These are phyloP conservation scores for Trichoderma virens DNA, from an alignment of 495 filamentous ascomycete species.

Conservation along the genomic window DNA sequence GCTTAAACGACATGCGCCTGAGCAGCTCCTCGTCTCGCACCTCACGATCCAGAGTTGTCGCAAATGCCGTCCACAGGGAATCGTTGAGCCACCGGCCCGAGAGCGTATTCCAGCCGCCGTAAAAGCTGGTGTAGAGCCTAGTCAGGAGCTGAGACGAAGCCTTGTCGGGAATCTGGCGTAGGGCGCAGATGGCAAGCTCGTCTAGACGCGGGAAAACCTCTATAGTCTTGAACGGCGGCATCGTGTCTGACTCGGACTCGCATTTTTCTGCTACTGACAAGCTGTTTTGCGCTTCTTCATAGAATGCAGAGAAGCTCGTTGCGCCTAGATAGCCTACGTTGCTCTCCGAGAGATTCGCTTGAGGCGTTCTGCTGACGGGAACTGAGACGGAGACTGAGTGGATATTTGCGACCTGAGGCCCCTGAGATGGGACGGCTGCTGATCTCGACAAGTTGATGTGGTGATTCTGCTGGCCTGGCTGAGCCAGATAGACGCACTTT, in stretches of 20 bases:
- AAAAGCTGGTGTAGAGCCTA: conserved; percentile 22
- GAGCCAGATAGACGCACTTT: conserved; percentile 4
- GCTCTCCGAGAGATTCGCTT: not conserved
- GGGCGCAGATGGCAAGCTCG: conserved; percentile 22
- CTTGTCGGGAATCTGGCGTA: conserved; percentile 34
- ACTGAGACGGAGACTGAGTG: not conserved
- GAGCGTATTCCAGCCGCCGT: conserved; percentile 19
- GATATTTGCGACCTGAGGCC: not conserved
- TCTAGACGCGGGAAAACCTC: conserved; percentile 22
- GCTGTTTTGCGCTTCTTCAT: conserved; percentile 30
- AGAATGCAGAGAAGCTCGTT: conserved; percentile 44
- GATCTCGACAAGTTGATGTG: too few species aligned
- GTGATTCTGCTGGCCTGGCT: not conserved
- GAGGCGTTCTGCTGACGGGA: not conserved
- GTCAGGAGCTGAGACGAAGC: conserved; percentile 22
- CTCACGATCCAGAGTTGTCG: not conserved
- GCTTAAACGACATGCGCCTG: conserved; percentile 18
- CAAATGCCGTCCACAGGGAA: conserved; percentile 20
- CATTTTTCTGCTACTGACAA: conserved; percentile 16
- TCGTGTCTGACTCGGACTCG: conserved; percentile 13
- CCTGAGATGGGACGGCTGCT: not conserved
- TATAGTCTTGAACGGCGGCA: conserved; percentile 22
- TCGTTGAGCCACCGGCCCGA: conserved; percentile 12
- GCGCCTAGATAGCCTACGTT: conserved; percentile 40
- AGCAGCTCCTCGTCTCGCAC: conserved; percentile 12